Base-by-base conservation (phyloP, 2,329 filamentous ascomycete genomes). In the Colletotrichum nymphaeae region DNA sequence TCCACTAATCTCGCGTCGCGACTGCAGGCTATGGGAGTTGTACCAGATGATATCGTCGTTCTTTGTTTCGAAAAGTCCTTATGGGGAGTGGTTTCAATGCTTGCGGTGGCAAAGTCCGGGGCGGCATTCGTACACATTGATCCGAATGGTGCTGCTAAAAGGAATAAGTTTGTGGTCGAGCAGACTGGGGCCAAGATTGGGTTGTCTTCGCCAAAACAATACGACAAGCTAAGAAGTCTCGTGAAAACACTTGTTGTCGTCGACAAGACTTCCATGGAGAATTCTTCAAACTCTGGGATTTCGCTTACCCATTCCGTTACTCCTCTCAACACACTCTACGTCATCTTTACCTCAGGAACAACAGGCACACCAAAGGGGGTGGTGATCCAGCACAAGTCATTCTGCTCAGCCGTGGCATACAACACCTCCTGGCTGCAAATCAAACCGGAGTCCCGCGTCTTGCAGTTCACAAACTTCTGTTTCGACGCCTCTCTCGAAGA, bases 291-390 rank as follows among this genome's bases (percentile, higher is more conserved):
- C 3, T 32, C 19, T 8, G 49, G 4, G 28, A 60, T 2, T 2
- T 37, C 2, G 26, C 35, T 2, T 12, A 42, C 19, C 19, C 4
- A 19, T 12, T 42, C 30, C 0, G 65, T 55, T 14, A 37, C 53
- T 7, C 66, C 70, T 2, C 16, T 5, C 5, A 64, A 60, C 12
- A 60, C 55, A 8, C 66, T 72, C 3, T 81, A 81, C 56, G 83
- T 88, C 76, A 87, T 88, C 78, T 89, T 88, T 76, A 89, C 87
- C 24, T 88, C 87, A 4, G 87, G 87, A 4, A 88, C 86, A 24
- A 89, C 87, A 0, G 87, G 87, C 3, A 79, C 79, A 24, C 87
- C 77, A 14, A 89, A 89, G 77, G 87, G 87, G 28, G 86, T 88
- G 14, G 82, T 88, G n/a, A 76, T 81, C 46, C 75, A 77, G 67